phyloP scores from a whole-genome alignment of 1,139 yeast species.

The Scheffersomyces insectosa region DNA sequence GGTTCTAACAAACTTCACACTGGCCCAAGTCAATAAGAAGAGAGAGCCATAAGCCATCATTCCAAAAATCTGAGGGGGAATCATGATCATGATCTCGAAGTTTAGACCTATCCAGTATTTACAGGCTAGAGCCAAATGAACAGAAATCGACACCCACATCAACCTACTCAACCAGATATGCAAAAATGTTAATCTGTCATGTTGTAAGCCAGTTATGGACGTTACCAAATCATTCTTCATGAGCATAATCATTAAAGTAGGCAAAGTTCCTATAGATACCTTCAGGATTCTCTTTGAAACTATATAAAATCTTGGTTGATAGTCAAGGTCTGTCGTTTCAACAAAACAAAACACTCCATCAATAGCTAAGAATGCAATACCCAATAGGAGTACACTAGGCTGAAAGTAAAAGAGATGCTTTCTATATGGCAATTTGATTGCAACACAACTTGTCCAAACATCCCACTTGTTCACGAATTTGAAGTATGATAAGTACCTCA shows the following conservation, averaged over 20 bases:
- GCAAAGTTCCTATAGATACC: constrained; percentile 38
- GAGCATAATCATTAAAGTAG: constrained; percentile 32
- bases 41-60: constrained; percentile 42
- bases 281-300: constrained; percentile 42
- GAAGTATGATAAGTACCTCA: constrained; percentile 16
- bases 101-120: constrained; percentile 40
- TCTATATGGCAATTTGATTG: constrained; percentile 16
- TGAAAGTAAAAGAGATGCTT: constrained; percentile 26
- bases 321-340: constrained; percentile 35
- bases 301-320: constrained; percentile 35
- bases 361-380: constrained; percentile 24
- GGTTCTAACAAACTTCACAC: constrained; percentile 33
- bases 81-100: constrained; percentile 35
- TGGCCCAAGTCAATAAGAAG: constrained; percentile 33
- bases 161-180: constrained; percentile 45
- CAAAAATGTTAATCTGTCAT: constrained; percentile 33
- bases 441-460: constrained; percentile 21
- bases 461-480: constrained; percentile 23
- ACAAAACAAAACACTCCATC: constrained; percentile 23
- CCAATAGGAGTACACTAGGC: constrained; percentile 36
- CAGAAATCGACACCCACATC: constrained; percentile 32
- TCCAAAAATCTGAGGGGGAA: constrained; percentile 50
- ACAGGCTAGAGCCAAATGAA: constrained; percentile 31
- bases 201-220: constrained; percentile 38
- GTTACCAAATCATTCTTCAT: constrained; percentile 39